A percentile compares a stretch with the other conserved stretches of the same genome.
phyloP scores from a whole-genome alignment of 345 rosid genomes.

The Adansonia digitata region DNA sequence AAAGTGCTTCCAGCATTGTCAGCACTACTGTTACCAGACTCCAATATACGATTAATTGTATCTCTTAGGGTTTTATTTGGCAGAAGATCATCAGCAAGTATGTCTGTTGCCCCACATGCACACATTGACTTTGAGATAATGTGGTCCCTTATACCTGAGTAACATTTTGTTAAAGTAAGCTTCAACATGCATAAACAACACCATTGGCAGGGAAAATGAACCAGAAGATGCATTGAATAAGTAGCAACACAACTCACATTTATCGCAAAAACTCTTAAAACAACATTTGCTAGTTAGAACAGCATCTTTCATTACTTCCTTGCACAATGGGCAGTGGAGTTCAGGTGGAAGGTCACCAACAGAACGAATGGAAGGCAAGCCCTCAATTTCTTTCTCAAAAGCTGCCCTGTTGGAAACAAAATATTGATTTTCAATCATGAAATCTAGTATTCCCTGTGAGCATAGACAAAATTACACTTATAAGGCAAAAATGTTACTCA shows the following conservation, averaged over 20 bases:
- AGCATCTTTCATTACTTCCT: constrained; percentile 90
- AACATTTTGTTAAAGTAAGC: constrained; percentile 11
- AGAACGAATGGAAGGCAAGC: constrained; percentile 81
- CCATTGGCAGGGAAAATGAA: not conserved
- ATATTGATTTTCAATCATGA: not conserved
- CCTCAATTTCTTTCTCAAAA: constrained; percentile 93
- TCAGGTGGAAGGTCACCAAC: constrained; percentile 98
- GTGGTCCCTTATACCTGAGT: constrained; percentile 78
- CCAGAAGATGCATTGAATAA: not conserved
- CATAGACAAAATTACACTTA: not conserved
- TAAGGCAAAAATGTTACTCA: constrained; percentile 44
- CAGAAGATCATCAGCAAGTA: constrained; percentile 93
- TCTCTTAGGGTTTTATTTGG: constrained; percentile 95
- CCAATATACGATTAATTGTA: constrained; percentile 86
- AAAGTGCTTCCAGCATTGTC: constrained; percentile 76
- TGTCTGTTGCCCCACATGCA: constrained; percentile 74
- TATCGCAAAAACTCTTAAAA: constrained; percentile 78
- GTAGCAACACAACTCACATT: constrained; percentile 41
- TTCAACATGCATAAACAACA: not conserved
- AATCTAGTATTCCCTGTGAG: not conserved
- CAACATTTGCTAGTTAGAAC: constrained; percentile 94
- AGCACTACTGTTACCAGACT: constrained; percentile 81
- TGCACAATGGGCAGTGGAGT: constrained; percentile 92
- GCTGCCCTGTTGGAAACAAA: constrained; percentile 63
- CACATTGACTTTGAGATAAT: constrained; percentile 75